Conservation (phyloP, 352 stramenopile genomes). For the Halophytophthora polymorphica region DNA sequence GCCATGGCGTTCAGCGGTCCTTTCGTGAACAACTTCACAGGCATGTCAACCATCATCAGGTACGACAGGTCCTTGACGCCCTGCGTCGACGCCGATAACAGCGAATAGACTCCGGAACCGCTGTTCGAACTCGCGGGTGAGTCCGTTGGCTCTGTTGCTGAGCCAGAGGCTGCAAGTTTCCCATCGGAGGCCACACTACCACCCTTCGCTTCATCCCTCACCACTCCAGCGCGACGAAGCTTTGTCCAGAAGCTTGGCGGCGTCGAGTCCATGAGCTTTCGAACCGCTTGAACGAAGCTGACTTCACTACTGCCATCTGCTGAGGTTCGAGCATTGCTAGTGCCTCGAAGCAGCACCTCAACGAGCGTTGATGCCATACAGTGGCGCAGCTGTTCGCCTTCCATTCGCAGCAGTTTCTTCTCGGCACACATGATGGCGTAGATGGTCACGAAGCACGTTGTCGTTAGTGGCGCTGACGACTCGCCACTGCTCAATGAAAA, state of each 20-base stretch:
- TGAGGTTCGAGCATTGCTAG: slow-evolving; percentile 3
- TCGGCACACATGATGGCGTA: slow-evolving; percentile 52
- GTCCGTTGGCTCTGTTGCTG: neutral
- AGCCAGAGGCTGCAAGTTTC: neutral
- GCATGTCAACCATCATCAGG: slow-evolving; percentile 46
- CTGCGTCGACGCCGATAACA: slow-evolving; percentile 64
- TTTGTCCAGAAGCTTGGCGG: slow-evolving; percentile 56
- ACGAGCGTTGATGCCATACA: slow-evolving; percentile 64
- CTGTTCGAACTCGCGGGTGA: slow-evolving; percentile 4
- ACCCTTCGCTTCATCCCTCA: neutral
- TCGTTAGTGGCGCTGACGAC: slow-evolving; percentile 9
- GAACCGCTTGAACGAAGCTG: slow-evolving; percentile 38
- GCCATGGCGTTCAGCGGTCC: slow-evolving; percentile 23
- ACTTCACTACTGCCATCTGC: slow-evolving; percentile 17
- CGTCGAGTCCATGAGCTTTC: slow-evolving; percentile 56
- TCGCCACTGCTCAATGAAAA: slow-evolving; percentile 12
- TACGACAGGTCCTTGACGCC: slow-evolving; percentile 62
- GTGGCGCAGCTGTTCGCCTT: slow-evolving; percentile 62
- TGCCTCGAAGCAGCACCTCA: slow-evolving; percentile 32
- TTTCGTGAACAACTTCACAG: slow-evolving; percentile 30
- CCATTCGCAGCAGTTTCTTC: slow-evolving; percentile 69
- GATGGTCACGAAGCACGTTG: slow-evolving; percentile 33
- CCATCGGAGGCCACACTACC: neutral
- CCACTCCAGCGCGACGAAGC: slow-evolving; percentile 41
- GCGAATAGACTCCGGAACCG: slow-evolving; percentile 38